Evolutionary conservation across 768 basidiomycete species (phyloP), one percentile per base, ranked within the genome.

Genomic region (Cantharellus anzutake): DNA sequence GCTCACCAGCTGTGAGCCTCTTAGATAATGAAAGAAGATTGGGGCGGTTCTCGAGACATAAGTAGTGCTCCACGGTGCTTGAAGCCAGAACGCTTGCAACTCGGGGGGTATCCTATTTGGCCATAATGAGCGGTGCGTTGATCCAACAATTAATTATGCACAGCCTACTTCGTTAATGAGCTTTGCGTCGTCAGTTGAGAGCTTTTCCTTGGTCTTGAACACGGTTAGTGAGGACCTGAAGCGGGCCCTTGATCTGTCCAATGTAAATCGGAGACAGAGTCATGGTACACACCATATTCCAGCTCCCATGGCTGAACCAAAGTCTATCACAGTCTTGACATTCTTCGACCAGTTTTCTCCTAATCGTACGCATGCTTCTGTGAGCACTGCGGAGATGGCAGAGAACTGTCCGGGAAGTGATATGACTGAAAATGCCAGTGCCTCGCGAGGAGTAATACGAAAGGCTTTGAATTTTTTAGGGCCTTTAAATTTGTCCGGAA

Each of bases 371-470:
- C 78, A 82, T 42, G 81, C 64, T 63, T 88, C 82, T 53, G 78
- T 73, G 16, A 93, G 70, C 3, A 92, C 86, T n/a, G 83, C 73
- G 56, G 72, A 75, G 57, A 91, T 84, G 2, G 82, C 87, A 52
- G 87, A 79, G 68, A 86, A 93, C 71, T 91, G 85, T 2, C 83
- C 80, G 0, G 90, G 90, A 63, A 93, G 76, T n/a, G 82, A 84
- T 56, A 92, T 76, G 7, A 86, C 81, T 11, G 84, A 83, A 68
- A 91, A 93, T 3, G 90, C 90, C 35, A 84, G 81, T 34, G 83
- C 87, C 63, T 91, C 86, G 37, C 84, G 76, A 75, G 44, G 73
- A 73, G 68, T 86, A 84, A 37, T 76, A 76, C 60, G 70, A 41
- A 76, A 74, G 66, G 85, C 82, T 58, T 73, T 71, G 48, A 73